phyloP scores from a whole-genome alignment of 768 basidiomycete genomes.

The Pulveroboletus sp. region DNA sequence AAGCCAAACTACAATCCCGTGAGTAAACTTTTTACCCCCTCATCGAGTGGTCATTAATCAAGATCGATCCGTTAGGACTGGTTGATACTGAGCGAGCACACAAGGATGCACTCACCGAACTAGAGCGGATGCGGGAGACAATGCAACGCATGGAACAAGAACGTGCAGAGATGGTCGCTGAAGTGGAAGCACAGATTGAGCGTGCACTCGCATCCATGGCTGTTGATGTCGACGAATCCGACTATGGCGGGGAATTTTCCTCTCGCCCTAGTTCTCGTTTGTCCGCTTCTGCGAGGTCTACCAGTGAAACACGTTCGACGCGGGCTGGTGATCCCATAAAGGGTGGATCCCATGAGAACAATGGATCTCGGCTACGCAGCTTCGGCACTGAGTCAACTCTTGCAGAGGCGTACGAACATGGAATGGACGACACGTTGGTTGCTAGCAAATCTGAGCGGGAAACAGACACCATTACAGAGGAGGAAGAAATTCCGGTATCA shows the following conservation, averaged over 20 bases:
- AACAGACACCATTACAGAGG: conserved; percentile 54
- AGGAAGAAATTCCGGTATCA: conserved; percentile 42
- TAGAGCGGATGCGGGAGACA: conserved; percentile 74
- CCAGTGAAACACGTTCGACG: conserved; percentile 48
- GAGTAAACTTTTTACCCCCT: conserved; percentile 29
- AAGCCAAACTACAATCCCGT: conserved; percentile 74
- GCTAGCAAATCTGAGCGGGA: conserved; percentile 38
- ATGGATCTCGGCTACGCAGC: conserved; percentile 50
- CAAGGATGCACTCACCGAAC: conserved; percentile 71
- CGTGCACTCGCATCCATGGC: conserved; percentile 82
- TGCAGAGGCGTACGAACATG: conserved; percentile 58
- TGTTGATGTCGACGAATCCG: conserved; percentile 68
- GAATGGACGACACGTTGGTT: conserved; percentile 34
- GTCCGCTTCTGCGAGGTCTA: conserved; percentile 49
- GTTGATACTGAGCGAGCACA: conserved; percentile 79
- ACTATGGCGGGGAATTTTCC: conserved; percentile 51
- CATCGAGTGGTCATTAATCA: conserved; percentile 1
- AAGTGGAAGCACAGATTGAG: conserved; percentile 89
- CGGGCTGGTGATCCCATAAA: conserved; percentile 56
- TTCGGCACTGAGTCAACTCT: conserved; percentile 79
- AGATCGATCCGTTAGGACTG: conserved; percentile 49
- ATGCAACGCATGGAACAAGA: conserved; percentile 89
- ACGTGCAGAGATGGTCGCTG: conserved; percentile 86
- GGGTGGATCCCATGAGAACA: conserved; percentile 26
- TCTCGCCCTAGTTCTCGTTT: conserved; percentile 66